A percentile compares a stretch with the other conserved stretches of the same genome.
phyloP scores from a whole-genome alignment of 129 eudicot species.

The Tagetes patula region DNA sequence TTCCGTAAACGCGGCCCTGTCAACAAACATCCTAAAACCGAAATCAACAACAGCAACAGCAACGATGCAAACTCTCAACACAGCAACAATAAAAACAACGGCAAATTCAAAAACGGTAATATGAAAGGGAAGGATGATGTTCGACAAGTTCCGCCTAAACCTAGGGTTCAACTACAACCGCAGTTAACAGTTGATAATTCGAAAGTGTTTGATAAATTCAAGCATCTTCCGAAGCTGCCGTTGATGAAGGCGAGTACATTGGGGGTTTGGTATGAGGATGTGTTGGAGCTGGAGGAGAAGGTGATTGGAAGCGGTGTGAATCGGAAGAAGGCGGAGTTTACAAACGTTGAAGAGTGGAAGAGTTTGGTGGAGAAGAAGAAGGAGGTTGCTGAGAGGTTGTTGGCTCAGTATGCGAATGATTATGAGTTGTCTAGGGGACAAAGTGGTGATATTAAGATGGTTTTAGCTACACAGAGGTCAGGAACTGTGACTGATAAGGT shows the following conservation, averaged over 20 bases:
- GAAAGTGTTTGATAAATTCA: slow-evolving; percentile 40
- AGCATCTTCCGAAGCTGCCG: slow-evolving; percentile 78
- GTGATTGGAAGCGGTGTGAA: slow-evolving; percentile 49
- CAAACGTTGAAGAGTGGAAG: slow-evolving; percentile 74
- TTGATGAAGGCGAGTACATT: slow-evolving; percentile 63
- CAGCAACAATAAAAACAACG: slow-evolving; percentile 16
- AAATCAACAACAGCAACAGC: neutral
- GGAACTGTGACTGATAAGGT: slow-evolving; percentile 97
- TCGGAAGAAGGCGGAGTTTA: slow-evolving; percentile 48
- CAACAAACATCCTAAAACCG: slow-evolving; percentile 22
- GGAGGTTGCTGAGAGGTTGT: slow-evolving; percentile 82
- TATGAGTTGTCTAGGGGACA: slow-evolving; percentile 72
- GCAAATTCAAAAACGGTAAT: slow-evolving; percentile 17
- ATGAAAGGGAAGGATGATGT: slow-evolving; percentile 12
- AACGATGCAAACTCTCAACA: slow-evolving; percentile 14
- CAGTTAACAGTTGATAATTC: slow-evolving; percentile 21
- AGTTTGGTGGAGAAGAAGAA: slow-evolving; percentile 70
- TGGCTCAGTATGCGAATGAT: slow-evolving; percentile 75
- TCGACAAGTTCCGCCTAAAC: slow-evolving; percentile 18
- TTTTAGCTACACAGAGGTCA: slow-evolving; percentile 85
- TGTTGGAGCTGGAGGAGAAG: slow-evolving; percentile 63
- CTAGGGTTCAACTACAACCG: slow-evolving; percentile 24
- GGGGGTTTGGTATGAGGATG: slow-evolving; percentile 74
- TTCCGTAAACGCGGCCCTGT: slow-evolving; percentile 56
- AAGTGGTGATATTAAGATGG: slow-evolving; percentile 95